phyloP scores from a whole-genome alignment of 129 eudicot genomes.

The Scalesia atractyloides region DNA sequence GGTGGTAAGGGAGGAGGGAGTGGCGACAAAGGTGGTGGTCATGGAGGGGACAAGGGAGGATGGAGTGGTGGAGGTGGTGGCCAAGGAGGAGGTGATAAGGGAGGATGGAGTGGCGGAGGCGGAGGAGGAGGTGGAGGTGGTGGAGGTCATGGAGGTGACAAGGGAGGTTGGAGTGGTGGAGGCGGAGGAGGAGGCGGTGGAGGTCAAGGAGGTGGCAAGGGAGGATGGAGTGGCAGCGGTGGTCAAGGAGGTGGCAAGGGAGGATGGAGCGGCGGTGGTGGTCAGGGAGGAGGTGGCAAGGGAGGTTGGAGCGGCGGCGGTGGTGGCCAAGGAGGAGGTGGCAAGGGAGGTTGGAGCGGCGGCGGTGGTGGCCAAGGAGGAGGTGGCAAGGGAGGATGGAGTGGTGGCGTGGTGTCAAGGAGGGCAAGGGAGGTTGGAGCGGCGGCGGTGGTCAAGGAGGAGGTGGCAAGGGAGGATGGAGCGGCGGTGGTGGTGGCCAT shows the following conservation, averaged over 20 bases:
- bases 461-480: slow-evolving; percentile 13
- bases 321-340: slow-evolving; percentile 16
- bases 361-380: slow-evolving; percentile 2
- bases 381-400: slow-evolving; percentile 6
- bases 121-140: neutral
- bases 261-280: slow-evolving; percentile 28
- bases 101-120: neutral
- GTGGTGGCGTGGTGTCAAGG: neutral
- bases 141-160: neutral
- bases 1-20: slow-evolving; percentile 23
- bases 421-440: no score
- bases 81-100: neutral
- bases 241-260: slow-evolving; percentile 22
- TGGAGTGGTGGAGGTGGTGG: slow-evolving; percentile 21
- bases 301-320: slow-evolving; percentile 22
- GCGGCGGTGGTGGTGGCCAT: neutral
- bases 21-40: slow-evolving; percentile 16
- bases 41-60: slow-evolving; percentile 25
- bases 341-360: neutral
- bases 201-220: neutral
- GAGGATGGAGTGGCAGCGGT: slow-evolving; percentile 31
- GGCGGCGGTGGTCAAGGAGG: slow-evolving; percentile 11
- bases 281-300: slow-evolving; percentile 20
- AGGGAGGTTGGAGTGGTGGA: neutral
- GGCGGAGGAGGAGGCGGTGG: neutral